Evolutionary conservation across 164 flowering plant species (phyloP), one percentile per base, ranked within the genome.

Genomic region (Nelumbo lutea): DNA sequence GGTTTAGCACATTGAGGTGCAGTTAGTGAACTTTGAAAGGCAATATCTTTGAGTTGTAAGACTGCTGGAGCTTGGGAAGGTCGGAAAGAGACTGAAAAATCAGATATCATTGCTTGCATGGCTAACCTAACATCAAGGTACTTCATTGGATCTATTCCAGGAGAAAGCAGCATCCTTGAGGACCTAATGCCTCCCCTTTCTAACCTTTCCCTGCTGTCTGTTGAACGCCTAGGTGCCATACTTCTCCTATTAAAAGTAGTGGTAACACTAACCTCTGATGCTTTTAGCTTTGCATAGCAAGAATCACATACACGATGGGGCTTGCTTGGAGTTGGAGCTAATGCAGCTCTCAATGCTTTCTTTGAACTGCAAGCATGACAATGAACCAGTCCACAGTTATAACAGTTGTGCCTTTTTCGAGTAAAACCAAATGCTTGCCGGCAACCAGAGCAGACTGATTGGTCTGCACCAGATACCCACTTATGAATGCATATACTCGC

Each of bases 281-380:
- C 51, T 48, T 48, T 46, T 9, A 77, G 79, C 61, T 77, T 77
- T 45, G 70, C 9, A 59, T 15, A 73, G 65, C 79, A 77, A 66
- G 69, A 57, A 57, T 77, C 76, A 59, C 79, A 77, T 39, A 77
- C 76, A 62, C 79, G 76, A 59, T 69, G 66, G 10, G 71, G 76
- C 63, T 77, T 77, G 56, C 66, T 70, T 8, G 76, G 73, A 58
- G 72, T 69, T 47, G 76, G 79, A 48, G 74, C 76, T 70, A 72
- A 61, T 13, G 76, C 70, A 62, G 74, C 79, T 56, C 55, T 70
- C 55, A 77, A 58, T 48, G 74, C 72, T 46, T 73, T 77, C 67
- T 73, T 77, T 44, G 73, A 66, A 59, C 80, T 77, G 65, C 80
- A 77, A 51, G 72, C 67, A 70, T 77, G 74, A 68, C 80, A 77